Conservation (phyloP, 495 filamentous ascomycete species). For the Penicillium argentinense region DNA sequence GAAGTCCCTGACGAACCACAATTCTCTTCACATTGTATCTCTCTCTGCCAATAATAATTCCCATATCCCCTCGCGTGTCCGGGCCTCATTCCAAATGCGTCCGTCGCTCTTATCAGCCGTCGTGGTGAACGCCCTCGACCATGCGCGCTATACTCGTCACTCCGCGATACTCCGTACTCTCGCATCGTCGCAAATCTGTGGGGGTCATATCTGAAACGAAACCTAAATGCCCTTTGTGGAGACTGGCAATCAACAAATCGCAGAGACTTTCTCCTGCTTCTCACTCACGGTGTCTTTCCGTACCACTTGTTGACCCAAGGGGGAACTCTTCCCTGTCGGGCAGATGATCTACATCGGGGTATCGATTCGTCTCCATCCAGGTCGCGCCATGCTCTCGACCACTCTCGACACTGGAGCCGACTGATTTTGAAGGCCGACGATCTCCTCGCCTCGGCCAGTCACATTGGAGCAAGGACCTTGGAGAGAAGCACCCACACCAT, state of each 20-base stretch:
- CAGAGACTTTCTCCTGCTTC: not conserved
- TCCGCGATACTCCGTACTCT: not conserved
- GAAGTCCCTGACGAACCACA: conserved; percentile 2
- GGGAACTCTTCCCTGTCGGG: not conserved
- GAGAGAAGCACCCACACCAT: not conserved
- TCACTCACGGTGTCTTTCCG: not conserved
- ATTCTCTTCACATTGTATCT: too few species aligned
- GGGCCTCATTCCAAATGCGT: conserved; percentile 11
- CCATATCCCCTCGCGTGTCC: too few species aligned
- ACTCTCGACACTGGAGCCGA: not conserved
- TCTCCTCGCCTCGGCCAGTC: not conserved
- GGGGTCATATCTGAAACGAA: not conserved
- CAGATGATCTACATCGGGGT: conserved; percentile 5
- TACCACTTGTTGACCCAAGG: not conserved
- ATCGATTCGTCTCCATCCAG: not conserved
- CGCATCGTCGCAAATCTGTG: not conserved
- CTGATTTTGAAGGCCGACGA: not conserved
- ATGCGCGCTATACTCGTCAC: not conserved
- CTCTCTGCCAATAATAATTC: too few species aligned
- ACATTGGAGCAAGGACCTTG: not conserved
- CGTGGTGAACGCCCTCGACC: not conserved
- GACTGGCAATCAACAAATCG: conserved; percentile 1
- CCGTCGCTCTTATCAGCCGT: not conserved
- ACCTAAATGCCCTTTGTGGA: conserved; percentile 3
- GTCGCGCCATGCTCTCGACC: not conserved